These are phyloP conservation scores for Byssothecium circinans DNA, from an alignment of 2,329 filamentous ascomycete genomes.

Conservation along the genomic window DNA sequence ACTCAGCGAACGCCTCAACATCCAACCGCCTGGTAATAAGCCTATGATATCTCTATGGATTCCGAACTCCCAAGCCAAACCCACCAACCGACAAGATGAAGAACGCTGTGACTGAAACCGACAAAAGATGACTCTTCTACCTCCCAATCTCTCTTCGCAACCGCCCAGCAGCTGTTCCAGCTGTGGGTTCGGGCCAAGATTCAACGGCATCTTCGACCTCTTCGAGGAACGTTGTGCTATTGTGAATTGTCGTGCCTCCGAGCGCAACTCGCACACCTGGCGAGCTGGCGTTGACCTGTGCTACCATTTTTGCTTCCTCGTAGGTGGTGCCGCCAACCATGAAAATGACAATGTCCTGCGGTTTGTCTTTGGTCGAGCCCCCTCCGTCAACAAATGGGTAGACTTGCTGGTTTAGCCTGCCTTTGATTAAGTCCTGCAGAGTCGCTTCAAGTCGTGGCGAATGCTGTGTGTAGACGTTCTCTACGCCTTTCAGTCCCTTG, in stretches of 20 bases:
- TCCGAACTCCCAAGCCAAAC: constrained; percentile 3
- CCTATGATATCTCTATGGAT: constrained; percentile 8
- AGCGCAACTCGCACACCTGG: constrained; percentile 88
- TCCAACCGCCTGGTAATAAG: constrained; percentile 1
- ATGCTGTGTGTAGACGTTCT: constrained; percentile 98
- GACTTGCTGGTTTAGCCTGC: constrained; percentile 78
- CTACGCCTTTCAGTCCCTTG: constrained; percentile 93
- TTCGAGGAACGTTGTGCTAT: constrained; percentile 75
- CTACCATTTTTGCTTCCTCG: constrained; percentile 94
- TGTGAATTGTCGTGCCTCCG: constrained; percentile 85
- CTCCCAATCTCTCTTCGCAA: constrained; percentile 63
- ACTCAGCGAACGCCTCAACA: constrained; percentile 1
- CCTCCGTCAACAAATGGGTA: constrained; percentile 94
- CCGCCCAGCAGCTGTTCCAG: constrained; percentile 60
- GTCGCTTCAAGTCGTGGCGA: constrained; percentile 85
- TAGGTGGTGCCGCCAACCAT: constrained; percentile 93
- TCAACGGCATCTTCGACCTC: constrained; percentile 88
- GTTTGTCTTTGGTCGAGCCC: constrained; percentile 86
- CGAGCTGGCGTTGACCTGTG: constrained; percentile 88
- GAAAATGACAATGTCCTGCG: constrained; percentile 94
- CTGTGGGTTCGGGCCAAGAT: constrained; percentile 72
- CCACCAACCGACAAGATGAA: neutral
- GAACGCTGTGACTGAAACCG: neutral
- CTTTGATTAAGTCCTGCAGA: constrained; percentile 90
- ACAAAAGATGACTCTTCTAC: constrained; percentile 18